These are phyloP conservation scores for Fraxinus paxiana DNA, from an alignment of 305 asterid genomes.

Conservation along the genomic window DNA sequence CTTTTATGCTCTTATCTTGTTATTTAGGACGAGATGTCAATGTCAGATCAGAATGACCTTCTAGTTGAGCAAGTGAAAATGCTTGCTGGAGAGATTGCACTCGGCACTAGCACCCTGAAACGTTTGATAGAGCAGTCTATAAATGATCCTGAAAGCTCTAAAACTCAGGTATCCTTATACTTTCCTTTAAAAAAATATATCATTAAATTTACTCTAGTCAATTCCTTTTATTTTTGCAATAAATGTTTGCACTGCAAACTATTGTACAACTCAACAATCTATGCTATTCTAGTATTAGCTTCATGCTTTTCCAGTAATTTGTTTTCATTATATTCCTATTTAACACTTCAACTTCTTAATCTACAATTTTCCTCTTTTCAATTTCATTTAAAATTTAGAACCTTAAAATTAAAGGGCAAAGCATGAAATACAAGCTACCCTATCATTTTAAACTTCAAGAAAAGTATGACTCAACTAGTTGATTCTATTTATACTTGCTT, in stretches of 20 bases:
- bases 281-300: not conserved
- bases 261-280: not conserved
- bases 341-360: not conserved
- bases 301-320: not conserved
- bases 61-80: slow-evolving; percentile 94
- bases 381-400: not conserved
- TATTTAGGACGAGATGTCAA: slow-evolving; percentile 64
- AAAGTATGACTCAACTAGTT: not conserved
- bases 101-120: slow-evolving; percentile 85
- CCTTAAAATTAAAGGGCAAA: not conserved
- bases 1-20: slow-evolving; percentile 17
- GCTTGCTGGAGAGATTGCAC: slow-evolving; percentile 99
- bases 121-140: slow-evolving; percentile 80
- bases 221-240: not conserved
- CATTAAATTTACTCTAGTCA: not conserved
- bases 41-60: slow-evolving; percentile 89
- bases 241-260: not conserved
- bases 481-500: slow-evolving; percentile 7
- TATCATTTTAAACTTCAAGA: not conserved
- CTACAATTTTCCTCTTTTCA: not conserved
- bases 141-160: slow-evolving; percentile 78
- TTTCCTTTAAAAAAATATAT: slow-evolving; percentile 6
- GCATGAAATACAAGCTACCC: not conserved
- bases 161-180: slow-evolving; percentile 52
- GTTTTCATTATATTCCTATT: not conserved